Evolutionary conservation across 345 rosid species (phyloP).

Genomic region (Orychophragmus violaceus): DNA sequence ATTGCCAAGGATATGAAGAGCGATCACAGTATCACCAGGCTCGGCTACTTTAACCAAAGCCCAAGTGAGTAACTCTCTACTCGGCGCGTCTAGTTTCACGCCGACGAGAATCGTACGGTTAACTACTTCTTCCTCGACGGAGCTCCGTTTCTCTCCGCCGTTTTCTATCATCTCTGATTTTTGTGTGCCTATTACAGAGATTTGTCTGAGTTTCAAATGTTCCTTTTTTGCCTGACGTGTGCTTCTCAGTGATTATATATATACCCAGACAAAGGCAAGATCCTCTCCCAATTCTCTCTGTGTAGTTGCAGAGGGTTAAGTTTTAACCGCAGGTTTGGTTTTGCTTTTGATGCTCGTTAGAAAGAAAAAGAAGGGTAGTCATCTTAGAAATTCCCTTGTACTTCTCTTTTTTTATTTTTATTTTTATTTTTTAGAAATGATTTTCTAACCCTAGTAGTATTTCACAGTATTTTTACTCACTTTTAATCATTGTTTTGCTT

Average conservation of each 20-base stretch:
- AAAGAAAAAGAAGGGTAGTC: slow-evolving; percentile 34
- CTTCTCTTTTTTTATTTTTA: neutral
- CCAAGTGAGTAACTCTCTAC: slow-evolving; percentile 90
- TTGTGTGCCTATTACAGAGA: neutral
- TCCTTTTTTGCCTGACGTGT: slow-evolving; percentile 11
- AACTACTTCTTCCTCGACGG: slow-evolving; percentile 21
- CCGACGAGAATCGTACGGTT: slow-evolving; percentile 75
- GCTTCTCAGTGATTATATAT: slow-evolving; percentile 5
- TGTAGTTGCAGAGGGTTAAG: slow-evolving; percentile 24
- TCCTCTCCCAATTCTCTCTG: neutral
- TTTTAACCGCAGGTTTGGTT: slow-evolving; percentile 56
- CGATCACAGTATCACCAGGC: slow-evolving; percentile 82
- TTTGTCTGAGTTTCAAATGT: slow-evolving; percentile 13
- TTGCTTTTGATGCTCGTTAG: slow-evolving; percentile 52
- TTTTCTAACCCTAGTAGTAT: neutral
- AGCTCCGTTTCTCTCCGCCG: slow-evolving; percentile 21
- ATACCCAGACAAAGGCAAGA: slow-evolving; percentile 7
- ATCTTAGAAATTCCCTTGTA: slow-evolving; percentile 12
- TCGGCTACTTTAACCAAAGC: slow-evolving; percentile 74
- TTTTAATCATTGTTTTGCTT: neutral
- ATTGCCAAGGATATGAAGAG: slow-evolving; percentile 73
- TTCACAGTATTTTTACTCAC: neutral
- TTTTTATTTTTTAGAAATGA: neutral
- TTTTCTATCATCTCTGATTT: slow-evolving; percentile 38
- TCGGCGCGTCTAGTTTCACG: slow-evolving; percentile 61